These are phyloP conservation scores for Diddensiella transvaalensis DNA, from an alignment of 805 yeast genomes.

Conservation along the genomic window DNA sequence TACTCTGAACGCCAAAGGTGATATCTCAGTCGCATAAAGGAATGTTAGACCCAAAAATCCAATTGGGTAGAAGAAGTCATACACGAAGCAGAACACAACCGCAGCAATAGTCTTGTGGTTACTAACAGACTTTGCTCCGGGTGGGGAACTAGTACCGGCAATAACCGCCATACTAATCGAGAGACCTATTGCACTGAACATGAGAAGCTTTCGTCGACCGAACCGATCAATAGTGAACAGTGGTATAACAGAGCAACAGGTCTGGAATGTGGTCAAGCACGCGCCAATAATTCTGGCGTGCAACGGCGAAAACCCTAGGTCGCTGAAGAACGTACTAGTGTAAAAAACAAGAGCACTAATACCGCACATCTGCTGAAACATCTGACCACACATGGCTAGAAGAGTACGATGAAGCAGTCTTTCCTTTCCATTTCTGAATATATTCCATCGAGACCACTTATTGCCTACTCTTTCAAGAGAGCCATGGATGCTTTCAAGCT, in stretches of 20 bases:
- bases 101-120: constrained; percentile 14
- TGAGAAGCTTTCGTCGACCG: constrained; percentile 60
- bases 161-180: constrained; percentile 28
- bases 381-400: constrained; percentile 7
- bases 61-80: constrained; percentile 35
- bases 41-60: constrained; percentile 51
- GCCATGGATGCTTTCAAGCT: constrained; percentile 20
- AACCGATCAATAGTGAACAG: constrained; percentile 24
- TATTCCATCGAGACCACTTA: constrained; percentile 19
- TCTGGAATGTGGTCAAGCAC: constrained; percentile 10
- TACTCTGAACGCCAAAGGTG: constrained; percentile 61
- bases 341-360: constrained; percentile 8
- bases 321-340: constrained; percentile 2
- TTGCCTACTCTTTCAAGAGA: constrained; percentile 13
- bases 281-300: constrained; percentile 8
- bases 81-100: constrained; percentile 30
- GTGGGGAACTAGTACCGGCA: constrained; percentile 9
- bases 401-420: constrained; percentile 5
- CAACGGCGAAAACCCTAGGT: constrained; percentile 5
- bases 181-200: constrained; percentile 49
- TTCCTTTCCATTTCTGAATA: constrained; percentile 26
- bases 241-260: constrained; percentile 8
- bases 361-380: constrained; percentile 15
- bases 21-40: constrained; percentile 65
- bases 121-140: neutral